Evolutionary conservation across 495 filamentous ascomycete species (phyloP).

Genomic region (Jackrogersella multiformis): DNA sequence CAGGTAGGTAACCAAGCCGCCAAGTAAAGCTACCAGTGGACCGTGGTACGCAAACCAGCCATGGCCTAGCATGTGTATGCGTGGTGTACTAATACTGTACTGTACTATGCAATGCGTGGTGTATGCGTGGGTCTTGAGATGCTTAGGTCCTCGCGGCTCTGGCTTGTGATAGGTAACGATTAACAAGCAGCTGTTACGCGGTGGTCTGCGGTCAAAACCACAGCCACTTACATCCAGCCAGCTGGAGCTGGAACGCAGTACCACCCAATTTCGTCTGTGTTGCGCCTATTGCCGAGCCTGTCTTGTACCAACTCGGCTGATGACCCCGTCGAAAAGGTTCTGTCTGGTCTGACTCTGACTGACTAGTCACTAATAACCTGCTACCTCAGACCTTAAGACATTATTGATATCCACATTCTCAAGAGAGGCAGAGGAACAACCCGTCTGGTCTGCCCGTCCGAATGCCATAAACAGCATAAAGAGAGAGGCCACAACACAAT

Average conservation of each 20-base stretch:
- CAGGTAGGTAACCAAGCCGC: too few species aligned
- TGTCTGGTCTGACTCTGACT: not conserved
- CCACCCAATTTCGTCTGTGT: conserved; percentile 3
- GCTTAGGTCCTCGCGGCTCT: not conserved
- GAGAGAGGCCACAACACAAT: conserved; percentile 1
- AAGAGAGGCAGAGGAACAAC: conserved; percentile 8
- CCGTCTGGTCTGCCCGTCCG: not conserved
- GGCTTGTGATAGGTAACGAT: conserved; percentile 33
- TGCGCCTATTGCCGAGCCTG: not conserved
- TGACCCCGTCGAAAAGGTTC: not conserved
- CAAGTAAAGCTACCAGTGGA: not conserved
- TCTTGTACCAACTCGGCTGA: conserved; percentile 9
- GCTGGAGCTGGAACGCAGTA: conserved; percentile 24
- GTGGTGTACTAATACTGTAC: too few species aligned
- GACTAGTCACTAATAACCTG: not conserved
- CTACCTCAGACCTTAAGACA: conserved; percentile 17
- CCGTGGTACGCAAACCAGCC: conserved; percentile 13
- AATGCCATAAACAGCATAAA: too few species aligned
- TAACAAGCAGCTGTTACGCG: conserved; percentile 14
- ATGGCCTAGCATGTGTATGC: conserved; percentile 15
- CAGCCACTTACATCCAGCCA: conserved; percentile 28
- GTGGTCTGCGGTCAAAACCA: conserved; percentile 8
- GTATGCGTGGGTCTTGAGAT: conserved; percentile 1
- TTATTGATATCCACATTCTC: conserved; percentile 18
- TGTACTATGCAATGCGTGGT: too few species aligned